Evolutionary conservation across 176 grass and related monocot species (phyloP), one percentile per base, ranked within the genome.

Genomic region (Ananas comosus): DNA sequence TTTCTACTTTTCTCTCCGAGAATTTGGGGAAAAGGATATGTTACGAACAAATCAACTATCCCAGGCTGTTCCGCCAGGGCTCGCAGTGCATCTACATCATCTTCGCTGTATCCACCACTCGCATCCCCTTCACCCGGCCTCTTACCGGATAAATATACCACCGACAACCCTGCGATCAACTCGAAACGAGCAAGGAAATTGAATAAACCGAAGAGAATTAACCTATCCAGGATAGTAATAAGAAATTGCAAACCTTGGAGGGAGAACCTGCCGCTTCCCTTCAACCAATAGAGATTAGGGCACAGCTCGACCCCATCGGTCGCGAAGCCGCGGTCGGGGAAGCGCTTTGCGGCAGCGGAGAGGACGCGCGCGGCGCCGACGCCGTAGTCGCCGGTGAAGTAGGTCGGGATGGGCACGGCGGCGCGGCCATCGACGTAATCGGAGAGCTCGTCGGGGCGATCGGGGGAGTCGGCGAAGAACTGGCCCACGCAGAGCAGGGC

Each of bases 361-460:
- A 97, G 86, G 54, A 97, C 57, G 28, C 78, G 80, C 1, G 79
- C 79, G 16, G 81, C 81, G 22, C 80, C 51, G 1, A 77, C 70
- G 21, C 88, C 88, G 83, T 92, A 97, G 42, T 86, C 93, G 2
- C 93, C 93, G 5, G 82, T 97, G 84, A 97, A 97, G 81, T 92
- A 97, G 49, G 93, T 97, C 49, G 89, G 93, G 49, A 97, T 72
- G 64, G 93, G 89, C 48, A 97, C 84, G 42, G 71, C 64, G 12
- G 79, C 84, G 70, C 84, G 89, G 14, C 93, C 89, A 52, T 97
- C 84, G 18, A 97, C 12, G 50, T 97, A 97, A n/a, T 87, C 86
- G 4, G 82, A 64, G 9, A 88, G 52, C 54, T 96, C 84, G 3
- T 82, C 87, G 13, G 54, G 51, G 5, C 24, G 74, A 0, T 88